Base-by-base conservation (phyloP, 495 filamentous ascomycete genomes). In the Penicillium diatomitis region DNA sequence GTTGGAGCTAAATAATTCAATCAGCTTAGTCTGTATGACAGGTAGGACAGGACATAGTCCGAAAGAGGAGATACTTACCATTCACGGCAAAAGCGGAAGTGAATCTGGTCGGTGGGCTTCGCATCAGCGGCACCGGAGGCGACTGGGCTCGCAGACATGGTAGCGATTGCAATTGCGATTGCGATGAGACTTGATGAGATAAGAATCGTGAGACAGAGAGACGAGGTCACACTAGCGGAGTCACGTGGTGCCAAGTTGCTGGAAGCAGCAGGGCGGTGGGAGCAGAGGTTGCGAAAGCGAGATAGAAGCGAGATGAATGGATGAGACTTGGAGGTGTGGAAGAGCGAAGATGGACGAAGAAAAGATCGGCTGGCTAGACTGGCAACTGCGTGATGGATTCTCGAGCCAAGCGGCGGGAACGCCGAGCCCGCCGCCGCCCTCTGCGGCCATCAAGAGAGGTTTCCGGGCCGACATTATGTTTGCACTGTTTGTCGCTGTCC, bases 71-170 rank as follows among this genome's bases (percentile, higher is more conserved):
- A 35, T 55, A 47, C 73, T 49, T 68, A 85, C 85, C 92, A 98
- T 76, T 98, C 92, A 49, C 87, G 85, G 72, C 92, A 98, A 79
- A 98, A 98, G 51, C 85, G 83, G 74, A 97, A 97, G 33, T 88
- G 86, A 62, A 96, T 86, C 66, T 90, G 88, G 61, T 90, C 86
- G 47, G 70, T 75, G 67, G 72, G 74, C 64, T 79, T 83, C 55
- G 51, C 50, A 32, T 78, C 75, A 44, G 72, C 75, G 57, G 67
- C 71, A 36, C 71, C 64, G 54, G 77, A 76, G 20, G 83, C 74
- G 37, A 78, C 71, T 28, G 71, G 85, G 32, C 83, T 82, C 12
- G 83, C 78, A 73, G 85, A 71, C 71, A 74, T 74, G 48, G 55
- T 41, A 30, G 10, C 29, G 41, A 45, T 42, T 37, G 30, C n/a